Conservation (phyloP, 2,329 filamentous ascomycete species). For the Diatrype stigma region DNA sequence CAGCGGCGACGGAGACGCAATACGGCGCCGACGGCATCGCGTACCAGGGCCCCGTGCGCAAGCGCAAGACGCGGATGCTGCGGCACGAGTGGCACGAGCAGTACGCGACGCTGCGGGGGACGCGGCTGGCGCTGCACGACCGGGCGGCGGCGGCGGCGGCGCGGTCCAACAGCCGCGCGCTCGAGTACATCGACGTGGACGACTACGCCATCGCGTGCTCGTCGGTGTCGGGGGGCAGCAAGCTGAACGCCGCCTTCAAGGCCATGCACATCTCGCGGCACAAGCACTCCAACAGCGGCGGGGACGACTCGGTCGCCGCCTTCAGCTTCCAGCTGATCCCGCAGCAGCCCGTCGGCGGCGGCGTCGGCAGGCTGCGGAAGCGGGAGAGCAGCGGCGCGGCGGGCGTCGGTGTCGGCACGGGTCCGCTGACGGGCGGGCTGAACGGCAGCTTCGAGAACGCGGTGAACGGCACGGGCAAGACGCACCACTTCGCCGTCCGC, state of each 20-base stretch:
- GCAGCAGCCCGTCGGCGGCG: constrained; percentile 49
- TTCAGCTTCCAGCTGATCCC: constrained; percentile 86
- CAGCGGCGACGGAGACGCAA: constrained; percentile 27
- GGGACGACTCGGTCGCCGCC: constrained; percentile 56
- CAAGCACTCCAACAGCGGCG: constrained; percentile 32
- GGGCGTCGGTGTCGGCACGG: constrained; percentile 23
- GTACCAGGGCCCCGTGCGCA: constrained; percentile 88
- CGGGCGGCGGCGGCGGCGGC: constrained; percentile 29
- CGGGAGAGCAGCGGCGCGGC: constrained; percentile 37
- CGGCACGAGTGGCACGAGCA: constrained; percentile 92
- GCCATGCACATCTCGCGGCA: constrained; percentile 59
- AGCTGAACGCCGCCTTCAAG: constrained; percentile 84
- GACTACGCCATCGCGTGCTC: constrained; percentile 87
- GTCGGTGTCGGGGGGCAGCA: constrained; percentile 67
- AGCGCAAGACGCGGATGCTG: constrained; percentile 83
- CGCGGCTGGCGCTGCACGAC: constrained; percentile 71
- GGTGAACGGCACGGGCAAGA: constrained; percentile 66
- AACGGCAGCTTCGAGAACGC: constrained; percentile 26
- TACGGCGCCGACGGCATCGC: constrained; percentile 48
- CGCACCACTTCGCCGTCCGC: constrained; percentile 90
- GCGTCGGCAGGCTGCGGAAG: constrained; percentile 45
- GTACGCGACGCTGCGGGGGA: constrained; percentile 81
- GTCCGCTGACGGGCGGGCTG: constrained; percentile 28
- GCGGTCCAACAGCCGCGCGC: constrained; percentile 40
- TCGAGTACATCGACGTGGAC: constrained; percentile 82